Base-by-base conservation (phyloP, 208 protist genomes). In the Wallacemonas collosoma region DNA sequence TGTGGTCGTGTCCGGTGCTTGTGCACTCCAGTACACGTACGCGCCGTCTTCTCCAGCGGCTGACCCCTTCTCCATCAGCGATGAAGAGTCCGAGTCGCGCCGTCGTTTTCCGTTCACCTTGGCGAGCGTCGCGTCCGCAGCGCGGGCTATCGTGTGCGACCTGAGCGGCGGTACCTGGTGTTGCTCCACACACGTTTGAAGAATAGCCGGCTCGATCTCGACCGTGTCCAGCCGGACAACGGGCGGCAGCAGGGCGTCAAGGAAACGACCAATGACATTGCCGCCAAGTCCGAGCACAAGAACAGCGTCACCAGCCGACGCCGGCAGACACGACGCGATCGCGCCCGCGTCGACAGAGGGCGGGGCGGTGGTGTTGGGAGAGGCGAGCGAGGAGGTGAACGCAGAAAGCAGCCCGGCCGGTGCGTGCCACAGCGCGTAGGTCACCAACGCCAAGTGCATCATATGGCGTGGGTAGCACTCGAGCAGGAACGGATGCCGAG, bases 391-490 rank as follows among this genome's bases (percentile, higher is more conserved):
- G 14, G 44, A 36, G 3, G 1, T 39, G 2, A 12, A 15, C 11
- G 55, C 57, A 14, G 67, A 11, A 3, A 17, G 44, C n/a, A 41
- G 9, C 2, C 36, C 41, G 2, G 5, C 66, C 6, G 48, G 48
- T 15, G 63, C 36, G 11, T 77, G 69, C 90, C 87, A 93, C 40
- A 88, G 68, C 0, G 75, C 79, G 63, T 86, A 85, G 57, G 74
- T 77, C 2, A 88, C 66, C 12, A 92, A 26, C 1, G 83, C 87
- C 69, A 95, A 89, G 71, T 93, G 82, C 6, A 95, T 43, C 87
- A 95, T 90, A 48, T 93, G 90, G 1, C 76, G 72, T 2, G 90
- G 83, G 71, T 95, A 95, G 77, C 86, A 92, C 56, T 95, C 86
- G 36, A 93, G 61, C 15, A 79, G 73, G 1, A 81, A 66, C 5